Base-by-base conservation (phyloP, 352 stramenopile genomes). In the Thalassiosira exigua region DNA sequence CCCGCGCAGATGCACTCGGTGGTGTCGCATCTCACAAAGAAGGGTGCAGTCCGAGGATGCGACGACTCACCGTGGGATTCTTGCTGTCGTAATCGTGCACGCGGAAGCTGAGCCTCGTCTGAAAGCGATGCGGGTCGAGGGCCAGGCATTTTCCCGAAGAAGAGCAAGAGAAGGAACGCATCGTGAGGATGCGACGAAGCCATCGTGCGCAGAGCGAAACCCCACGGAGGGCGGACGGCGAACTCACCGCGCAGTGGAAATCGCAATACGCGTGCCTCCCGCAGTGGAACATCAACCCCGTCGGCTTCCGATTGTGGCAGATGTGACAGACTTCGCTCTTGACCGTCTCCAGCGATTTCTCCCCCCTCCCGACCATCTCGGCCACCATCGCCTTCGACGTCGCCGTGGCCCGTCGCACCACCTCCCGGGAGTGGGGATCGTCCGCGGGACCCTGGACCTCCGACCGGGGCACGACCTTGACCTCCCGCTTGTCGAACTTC, bases 261-360 rank as follows among this genome's bases (percentile, higher is more conserved):
- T 84, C 75, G 59, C 75, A 84, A 60, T 77, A 84, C 0, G 44
- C 39, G 70, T 82, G 74, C 27, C 33, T 61, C 0, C 69, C 58
- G 61, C 88, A 93, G 27, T 71, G 52, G 71, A 93, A 90, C 7
- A 46, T 69, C 21, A 79, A 59, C 9, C 29, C 61, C 2, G 68
- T 22, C 0, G 54, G 7, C 30, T 72, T 79, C 46, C 75, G 48
- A 54, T 86, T 82, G 22, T 87, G 76, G 52, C 87, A 93, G 58
- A 91, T 81, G 60, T 93, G 87, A 71, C 86, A 93, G 54, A 79
- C 50, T 59, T 69, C 54, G 64, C 90, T 83, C 24, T 33, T 30
- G 19, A 48, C 19, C 0, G 58, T 46, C 27, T 24, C 44, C 12
- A 87, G 17, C 1, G 44, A 39, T 12, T 46, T 32, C 11, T 83